Evolutionary conservation across 2,329 filamentous ascomycete genomes (phyloP), one percentile per base, ranked within the genome.

Genomic region (Curvularia eragrostidis): DNA sequence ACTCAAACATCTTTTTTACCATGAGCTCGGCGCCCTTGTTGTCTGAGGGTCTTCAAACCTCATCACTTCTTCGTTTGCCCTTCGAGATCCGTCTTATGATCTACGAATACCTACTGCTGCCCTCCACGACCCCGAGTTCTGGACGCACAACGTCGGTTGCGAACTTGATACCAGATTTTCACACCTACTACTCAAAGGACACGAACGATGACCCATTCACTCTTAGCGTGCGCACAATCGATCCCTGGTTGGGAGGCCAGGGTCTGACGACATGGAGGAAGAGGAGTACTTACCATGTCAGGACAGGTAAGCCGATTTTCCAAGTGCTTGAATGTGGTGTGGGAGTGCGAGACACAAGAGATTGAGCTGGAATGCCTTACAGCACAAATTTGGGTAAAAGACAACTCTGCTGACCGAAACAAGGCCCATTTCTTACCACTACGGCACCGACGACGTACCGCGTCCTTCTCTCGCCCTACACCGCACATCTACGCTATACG

Each of bases 371-470:
- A 13, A 36, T 23, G 8, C 12, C 13, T 19, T 7, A 15, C 15
- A 21, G 7, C 9, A 15, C 23, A 24, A 21, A 18, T 4, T 3
- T 6, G 19, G 10, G 32, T 8, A 42, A 39, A 50, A 3, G 32
- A 43, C 10, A 47, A 15, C 42, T 28, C 55, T 61, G 44, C 69
- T 66, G 61, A 69, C 59, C n/a, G 38, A 23, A 24, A 13, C 21
- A 56, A 70, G 78, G 78, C 43, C 77, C 77, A 42, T 80, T 81
- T 61, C 72, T 79, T 38, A 76, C 76, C 49, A 78, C 75, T 21
- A 79, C 78, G 53, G 75, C 77, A 50, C 66, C 81, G 52, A 87
- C 86, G 7, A 87, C 86, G 4, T 89, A 88, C 72, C 77, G 78
- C 48, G 77, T 84, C 44, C 73, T 79, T 43, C 78, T 81, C 52